Base-by-base conservation (phyloP, 2,329 filamentous ascomycete genomes). In the Colletotrichum echinochloae region DNA sequence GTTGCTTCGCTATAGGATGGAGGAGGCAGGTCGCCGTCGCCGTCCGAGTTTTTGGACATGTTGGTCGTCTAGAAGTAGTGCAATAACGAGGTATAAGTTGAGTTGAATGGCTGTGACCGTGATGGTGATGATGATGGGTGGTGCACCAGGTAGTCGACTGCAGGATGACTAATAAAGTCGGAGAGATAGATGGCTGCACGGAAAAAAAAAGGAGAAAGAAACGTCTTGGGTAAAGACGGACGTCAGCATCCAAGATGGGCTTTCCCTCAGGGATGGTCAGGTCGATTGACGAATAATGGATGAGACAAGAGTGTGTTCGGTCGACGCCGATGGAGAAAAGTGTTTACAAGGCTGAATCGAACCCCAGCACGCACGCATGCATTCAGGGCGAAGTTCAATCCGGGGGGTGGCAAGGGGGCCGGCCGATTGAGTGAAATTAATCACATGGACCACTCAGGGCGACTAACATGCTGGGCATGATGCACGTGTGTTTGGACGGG, bases 1-100 rank as follows among this genome's bases (percentile, higher is more conserved):
- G 52, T 60, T 52, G 55, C 48, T 16, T 64, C 44, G 26, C 51
- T 70, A 61, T 72, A 66, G 41, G 68, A 66, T 12, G 69, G 54
- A 65, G 74, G 54, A 48, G 74, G 59, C 6, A 68, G 82, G n/a
- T 72, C 71, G 20, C 44, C 39, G 23, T 39, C 55, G 3, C 35
- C 44, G 12, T 44, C 41, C 18, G 23, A 46, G 9, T 26, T 9
- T 52, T 74, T 71, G 4, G 71, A 69, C 74, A 76, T 73, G 4
- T 18, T 46, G n/a, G 20, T 44, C 18, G 37, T 23, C 26, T 49
- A 5, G 16, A 18, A 12, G 20, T 23, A 4, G 6, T 23, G n/a
- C 5, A 8, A 9, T 44, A 5, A 23, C 44, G 44, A n/a, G 41
- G 46, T 30, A 23, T 12, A 11, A 3, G 2, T 41, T 11, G 5